phyloP scores from a whole-genome alignment of 2,329 filamentous ascomycete genomes.

The Apiospora hydei region DNA sequence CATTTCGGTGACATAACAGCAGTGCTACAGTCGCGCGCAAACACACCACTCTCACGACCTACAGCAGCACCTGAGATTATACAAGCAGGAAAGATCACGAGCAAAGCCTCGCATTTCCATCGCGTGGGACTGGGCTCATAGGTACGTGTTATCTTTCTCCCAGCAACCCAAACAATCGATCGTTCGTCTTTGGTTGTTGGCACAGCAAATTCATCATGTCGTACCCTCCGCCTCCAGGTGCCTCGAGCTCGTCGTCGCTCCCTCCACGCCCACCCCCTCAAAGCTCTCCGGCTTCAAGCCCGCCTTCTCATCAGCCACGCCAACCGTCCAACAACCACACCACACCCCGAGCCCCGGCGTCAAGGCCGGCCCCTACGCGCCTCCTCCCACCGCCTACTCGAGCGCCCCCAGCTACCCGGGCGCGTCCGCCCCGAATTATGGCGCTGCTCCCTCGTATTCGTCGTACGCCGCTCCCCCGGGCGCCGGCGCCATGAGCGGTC shows the following conservation, averaged over 20 bases:
- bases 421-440: constrained; percentile 53
- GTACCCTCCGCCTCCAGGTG: constrained; percentile 86
- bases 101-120: constrained; percentile 27
- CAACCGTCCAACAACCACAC: constrained; percentile 16
- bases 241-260: constrained; percentile 70
- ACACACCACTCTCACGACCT: not conserved
- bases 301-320: constrained; percentile 54
- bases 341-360: constrained; percentile 41
- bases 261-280: constrained; percentile 78
- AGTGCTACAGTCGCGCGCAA: not conserved
- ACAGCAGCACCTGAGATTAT: not conserved
- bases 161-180: constrained; percentile 35
- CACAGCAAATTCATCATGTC: constrained; percentile 76
- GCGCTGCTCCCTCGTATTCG: constrained; percentile 43
- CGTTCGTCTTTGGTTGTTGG: constrained; percentile 36
- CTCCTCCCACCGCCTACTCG: constrained; percentile 41
- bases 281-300: constrained; percentile 56
- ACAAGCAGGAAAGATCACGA: constrained; percentile 4
- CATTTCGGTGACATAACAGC: not conserved
- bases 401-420: constrained; percentile 42
- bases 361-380: constrained; percentile 42
- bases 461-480: constrained; percentile 43
- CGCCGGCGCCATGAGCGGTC: constrained; percentile 31
- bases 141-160: constrained; percentile 54
- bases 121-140: constrained; percentile 48